Base-by-base conservation (phyloP, 2,329 filamentous ascomycete genomes). In the Aspergillus proliferans region DNA sequence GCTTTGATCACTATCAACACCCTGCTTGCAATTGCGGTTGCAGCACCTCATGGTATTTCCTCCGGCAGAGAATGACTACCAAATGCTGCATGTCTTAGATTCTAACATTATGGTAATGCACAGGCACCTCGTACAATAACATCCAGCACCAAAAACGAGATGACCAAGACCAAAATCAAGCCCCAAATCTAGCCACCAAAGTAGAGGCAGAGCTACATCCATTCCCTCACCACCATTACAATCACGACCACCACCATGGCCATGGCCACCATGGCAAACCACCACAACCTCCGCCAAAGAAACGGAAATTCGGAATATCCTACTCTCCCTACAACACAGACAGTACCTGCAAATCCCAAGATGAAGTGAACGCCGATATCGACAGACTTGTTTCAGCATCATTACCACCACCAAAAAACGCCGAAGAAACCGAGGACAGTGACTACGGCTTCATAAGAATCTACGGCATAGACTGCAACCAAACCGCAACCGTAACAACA, bases 391-490 rank as follows among this genome's bases (percentile, higher is more conserved):
- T 21, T 15, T 19, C 10, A 4, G 10, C 9, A 12, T 22, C 15
- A 4, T 6, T 8, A 15, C 38, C 10, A 40, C 19, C 9, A 7
- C 9, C 15, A 30, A 4, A 40, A 15, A 12, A 30, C 26, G 4
- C 4, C 10, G 10, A 30, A 9, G 26, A 10, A 12, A 15, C 4
- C 19, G 70, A 69, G 43, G 70, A 83, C 46, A 73, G 82, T 24
- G 66, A 70, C 12, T 90, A 86, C 68, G 75, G 76, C 15, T 68
- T 83, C 33, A 73, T 94, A 47, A 86, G 90, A 45, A 79, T 87
- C 62, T 95, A 95, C 63, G 89, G 88, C 46, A 82, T 83, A 49
- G 87, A 90, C 67, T 94, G 89, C 67, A 73, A 88, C 60, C 86
- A 91, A 65, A 78, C 88, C 36, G 66, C 76, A 2, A 80, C 76